Conservation (phyloP, 352 stramenopile genomes). For the Pythium aquatile region DNA sequence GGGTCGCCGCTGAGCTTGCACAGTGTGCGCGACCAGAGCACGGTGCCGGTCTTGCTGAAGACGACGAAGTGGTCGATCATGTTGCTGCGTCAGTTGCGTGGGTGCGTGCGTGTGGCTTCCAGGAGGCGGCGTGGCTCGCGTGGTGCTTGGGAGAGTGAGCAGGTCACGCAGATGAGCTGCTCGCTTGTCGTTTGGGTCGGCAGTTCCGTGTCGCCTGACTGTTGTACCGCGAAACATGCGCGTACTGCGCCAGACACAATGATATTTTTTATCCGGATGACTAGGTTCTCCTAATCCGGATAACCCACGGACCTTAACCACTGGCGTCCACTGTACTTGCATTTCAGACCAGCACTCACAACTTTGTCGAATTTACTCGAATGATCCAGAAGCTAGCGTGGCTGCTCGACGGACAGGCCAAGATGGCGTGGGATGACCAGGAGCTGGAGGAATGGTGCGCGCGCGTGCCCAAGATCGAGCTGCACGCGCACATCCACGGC, state of each 20-base stretch:
- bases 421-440: slow-evolving; percentile 24
- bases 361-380: slow-evolving; percentile 1
- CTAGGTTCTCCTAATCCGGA: neutral
- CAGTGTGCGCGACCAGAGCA: slow-evolving; percentile 89
- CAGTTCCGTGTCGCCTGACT: slow-evolving; percentile 6
- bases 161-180: neutral
- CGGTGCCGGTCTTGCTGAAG: slow-evolving; percentile 89
- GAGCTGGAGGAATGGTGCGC: slow-evolving; percentile 46
- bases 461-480: slow-evolving; percentile 76
- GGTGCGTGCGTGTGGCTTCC: neutral
- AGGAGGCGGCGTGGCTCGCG: neutral
- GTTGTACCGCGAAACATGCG: slow-evolving; percentile 1
- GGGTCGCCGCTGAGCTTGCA: slow-evolving; percentile 85
- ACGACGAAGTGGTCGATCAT: slow-evolving; percentile 94
- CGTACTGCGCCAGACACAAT: slow-evolving; percentile 20
- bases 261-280: slow-evolving; percentile 15
- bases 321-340: neutral
- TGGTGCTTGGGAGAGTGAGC: slow-evolving; percentile 4
- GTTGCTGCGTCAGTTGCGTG: slow-evolving; percentile 8
- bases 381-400: neutral
- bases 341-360: neutral
- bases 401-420: neutral
- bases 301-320: neutral
- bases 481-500: slow-evolving; percentile 89
- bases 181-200: neutral